Evolutionary conservation across 352 stramenopile species (phyloP).

Genomic region (Blastocystis sp.): DNA sequence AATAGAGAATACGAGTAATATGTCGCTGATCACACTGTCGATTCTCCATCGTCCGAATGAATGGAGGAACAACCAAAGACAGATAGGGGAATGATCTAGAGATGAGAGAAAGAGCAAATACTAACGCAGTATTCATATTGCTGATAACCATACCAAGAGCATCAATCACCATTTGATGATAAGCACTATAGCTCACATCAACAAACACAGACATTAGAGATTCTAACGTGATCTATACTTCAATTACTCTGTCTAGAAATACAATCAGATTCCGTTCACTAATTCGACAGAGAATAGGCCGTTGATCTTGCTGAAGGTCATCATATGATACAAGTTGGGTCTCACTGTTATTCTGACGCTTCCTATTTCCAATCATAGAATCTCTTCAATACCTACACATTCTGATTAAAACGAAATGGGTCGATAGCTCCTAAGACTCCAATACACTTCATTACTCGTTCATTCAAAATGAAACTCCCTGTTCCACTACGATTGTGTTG

Average conservation of each 20-base stretch:
- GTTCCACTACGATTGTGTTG: slow-evolving; percentile 54
- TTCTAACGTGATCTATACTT: slow-evolving; percentile 94
- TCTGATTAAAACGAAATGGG: slow-evolving; percentile 63
- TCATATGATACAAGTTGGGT: slow-evolving; percentile 68
- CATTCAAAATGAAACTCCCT: slow-evolving; percentile 58
- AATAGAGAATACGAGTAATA: slow-evolving; percentile 87
- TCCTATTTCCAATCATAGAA: not conserved
- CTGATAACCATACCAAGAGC: slow-evolving; percentile 95
- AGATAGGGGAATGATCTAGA: slow-evolving; percentile 88
- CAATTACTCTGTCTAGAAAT: slow-evolving; percentile 76
- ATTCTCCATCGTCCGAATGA: slow-evolving; percentile 82
- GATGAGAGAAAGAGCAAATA: slow-evolving; percentile 78
- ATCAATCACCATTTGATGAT: slow-evolving; percentile 93
- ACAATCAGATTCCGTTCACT: slow-evolving; percentile 66
- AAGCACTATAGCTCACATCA: slow-evolving; percentile 83
- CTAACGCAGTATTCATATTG: not conserved
- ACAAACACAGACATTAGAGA: slow-evolving; percentile 88
- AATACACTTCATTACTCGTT: slow-evolving; percentile 62
- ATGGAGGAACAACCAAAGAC: slow-evolving; percentile 89
- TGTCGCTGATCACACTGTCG: slow-evolving; percentile 76
- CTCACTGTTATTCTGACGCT: slow-evolving; percentile 64
- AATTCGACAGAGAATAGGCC: slow-evolving; percentile 2
- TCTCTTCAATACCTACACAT: slow-evolving; percentile 14
- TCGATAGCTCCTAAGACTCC: slow-evolving; percentile 64
- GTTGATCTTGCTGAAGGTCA: slow-evolving; percentile 40